Percentiles rank a stretch among this genome's conserved stretches.
phyloP scores from a whole-genome alignment of 2,329 filamentous ascomycete species.

The Hirsutella rhossiliensis region DNA sequence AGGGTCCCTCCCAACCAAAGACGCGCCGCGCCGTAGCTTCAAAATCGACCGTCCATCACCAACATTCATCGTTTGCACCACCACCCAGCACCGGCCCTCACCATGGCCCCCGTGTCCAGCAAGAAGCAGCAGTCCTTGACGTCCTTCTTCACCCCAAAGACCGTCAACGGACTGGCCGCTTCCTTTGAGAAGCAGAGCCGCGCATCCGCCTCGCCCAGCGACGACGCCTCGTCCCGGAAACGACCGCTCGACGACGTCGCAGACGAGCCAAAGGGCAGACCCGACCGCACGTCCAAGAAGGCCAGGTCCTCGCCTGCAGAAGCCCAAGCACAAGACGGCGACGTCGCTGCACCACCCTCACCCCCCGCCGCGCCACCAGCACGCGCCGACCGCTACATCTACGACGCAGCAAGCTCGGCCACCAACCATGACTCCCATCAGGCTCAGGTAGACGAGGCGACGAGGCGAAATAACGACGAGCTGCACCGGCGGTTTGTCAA shows the following conservation, averaged over 20 bases:
- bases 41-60: too few relatives aligned
- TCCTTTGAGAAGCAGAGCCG: constrained; percentile 20
- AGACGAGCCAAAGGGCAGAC: constrained; percentile 31
- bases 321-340: neutral
- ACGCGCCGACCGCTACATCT: constrained; percentile 41
- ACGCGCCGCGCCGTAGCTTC: too few relatives aligned
- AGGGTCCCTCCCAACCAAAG: too few relatives aligned
- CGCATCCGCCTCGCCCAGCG: constrained; percentile 13
- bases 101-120: constrained; percentile 7
- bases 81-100: too few relatives aligned
- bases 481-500: constrained; percentile 79
- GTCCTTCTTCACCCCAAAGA: constrained; percentile 66
- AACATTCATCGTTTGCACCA: too few relatives aligned
- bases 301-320: constrained; percentile 12
- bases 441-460: constrained; percentile 37
- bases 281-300: constrained; percentile 21
- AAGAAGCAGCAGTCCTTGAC: constrained; percentile 77
- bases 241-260: constrained; percentile 36
- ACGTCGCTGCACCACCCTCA: constrained; percentile 5
- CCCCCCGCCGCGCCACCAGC: constrained; percentile 13
- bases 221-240: constrained; percentile 28
- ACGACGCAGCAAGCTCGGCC: constrained; percentile 31
- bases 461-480: constrained; percentile 48
- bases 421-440: constrained; percentile 20
- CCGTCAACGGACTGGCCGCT: constrained; percentile 32